Base-by-base conservation (phyloP, 208 protist genomes). In the Trypanosoma congolense region DNA sequence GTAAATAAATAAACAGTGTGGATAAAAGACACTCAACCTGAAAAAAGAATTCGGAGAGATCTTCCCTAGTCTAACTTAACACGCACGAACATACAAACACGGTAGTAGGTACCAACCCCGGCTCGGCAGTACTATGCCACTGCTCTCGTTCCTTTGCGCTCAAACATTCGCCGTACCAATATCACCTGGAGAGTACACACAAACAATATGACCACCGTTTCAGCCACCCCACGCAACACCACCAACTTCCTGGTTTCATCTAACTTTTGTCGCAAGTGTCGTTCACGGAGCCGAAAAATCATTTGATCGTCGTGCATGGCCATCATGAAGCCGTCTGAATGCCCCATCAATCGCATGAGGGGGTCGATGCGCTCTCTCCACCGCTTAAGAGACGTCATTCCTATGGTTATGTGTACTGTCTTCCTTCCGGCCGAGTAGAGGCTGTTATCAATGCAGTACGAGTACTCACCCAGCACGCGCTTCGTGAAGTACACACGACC, bases 401-500 rank as follows among this genome's bases (percentile, higher is more conserved):
- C 81, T 29, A 93, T 64, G 26, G 73, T 68, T 71, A 93, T 80
- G 41, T 83, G 74, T 33, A 93, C 76, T 30, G 64, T 53, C 52
- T 93, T 90, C 18, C 40, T 59, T 18, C 33, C 43, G 6, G 73
- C 63, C 0, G 74, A 73, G 69, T 90, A 84, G 16, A 62, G 61
- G 0, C 65, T 45, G 54, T 90, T 93, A 72, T 93, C 77, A 40
- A 93, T 75, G 55, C 85, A 93, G 62, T 81, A 93, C 0, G 85
- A 67, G 56, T 93, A 77, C 53, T 90, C 79, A 25, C 73, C 55
- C 10, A 40, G 61, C 16, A 65, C 35, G 44, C 70, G 78, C 6
- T 83, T 90, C 1, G 80, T 87, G 53, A 88, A 88, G 70, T 87
- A 93, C 14, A 93, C 72, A 8, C 79, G 72, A 33, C 86, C 85